phyloP scores from a whole-genome alignment of 2,329 filamentous ascomycete species.

The Phaeosphaeriaceae sp. region DNA sequence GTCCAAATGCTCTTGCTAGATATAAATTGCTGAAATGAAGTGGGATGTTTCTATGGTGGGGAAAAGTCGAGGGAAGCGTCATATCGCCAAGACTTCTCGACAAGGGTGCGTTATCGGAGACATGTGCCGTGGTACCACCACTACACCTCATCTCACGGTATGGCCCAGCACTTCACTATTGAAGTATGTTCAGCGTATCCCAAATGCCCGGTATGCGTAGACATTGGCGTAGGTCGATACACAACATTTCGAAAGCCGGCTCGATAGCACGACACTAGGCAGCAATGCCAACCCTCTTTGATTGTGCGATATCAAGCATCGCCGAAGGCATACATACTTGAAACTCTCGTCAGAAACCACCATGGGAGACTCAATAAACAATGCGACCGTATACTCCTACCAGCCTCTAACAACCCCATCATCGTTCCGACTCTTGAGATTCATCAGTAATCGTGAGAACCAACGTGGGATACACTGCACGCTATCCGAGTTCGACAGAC shows the following conservation, averaged over 20 bases:
- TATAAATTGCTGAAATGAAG: conserved; percentile 1
- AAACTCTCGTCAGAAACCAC: no score
- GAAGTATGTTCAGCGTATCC: no score
- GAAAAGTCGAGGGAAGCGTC: conserved; percentile 30
- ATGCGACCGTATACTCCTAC: no score
- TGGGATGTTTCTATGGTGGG: conserved; percentile 3
- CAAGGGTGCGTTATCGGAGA: conserved; percentile 20
- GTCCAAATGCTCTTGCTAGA: background rate
- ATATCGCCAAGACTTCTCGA: conserved; percentile 26
- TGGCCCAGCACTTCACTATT: no score
- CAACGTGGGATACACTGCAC: background rate
- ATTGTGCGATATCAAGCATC: no score
- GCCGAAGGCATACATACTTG: no score
- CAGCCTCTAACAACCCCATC: background rate
- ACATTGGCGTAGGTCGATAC: background rate
- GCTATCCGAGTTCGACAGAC: conserved; percentile 1
- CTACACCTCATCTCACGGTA: no score
- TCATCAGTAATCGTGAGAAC: background rate
- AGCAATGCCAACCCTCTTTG: no score
- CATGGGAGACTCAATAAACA: no score
- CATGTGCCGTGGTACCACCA: background rate
- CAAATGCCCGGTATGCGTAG: no score
- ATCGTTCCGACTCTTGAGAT: background rate
- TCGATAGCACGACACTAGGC: background rate
- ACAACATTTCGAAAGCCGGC: background rate